Conservation (phyloP, 495 filamentous ascomycete genomes). For the Penicillium fimorum region DNA sequence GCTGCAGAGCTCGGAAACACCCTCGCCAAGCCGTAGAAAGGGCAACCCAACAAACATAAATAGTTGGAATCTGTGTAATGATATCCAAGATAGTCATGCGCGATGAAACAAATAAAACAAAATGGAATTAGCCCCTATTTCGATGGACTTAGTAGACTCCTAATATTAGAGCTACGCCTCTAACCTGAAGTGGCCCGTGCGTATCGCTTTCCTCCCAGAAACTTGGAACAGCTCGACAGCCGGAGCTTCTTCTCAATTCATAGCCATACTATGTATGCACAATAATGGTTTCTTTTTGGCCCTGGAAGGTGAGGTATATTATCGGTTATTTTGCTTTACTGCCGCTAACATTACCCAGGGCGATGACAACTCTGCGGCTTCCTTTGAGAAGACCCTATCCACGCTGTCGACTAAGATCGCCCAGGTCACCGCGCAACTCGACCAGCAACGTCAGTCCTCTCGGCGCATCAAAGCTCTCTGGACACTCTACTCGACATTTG, state of each 20-base stretch:
- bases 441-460: conserved; percentile 64
- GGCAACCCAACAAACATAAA: neutral
- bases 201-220: neutral
- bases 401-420: conserved; percentile 78
- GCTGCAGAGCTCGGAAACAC: conserved; percentile 36
- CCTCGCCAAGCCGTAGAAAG: conserved; percentile 3
- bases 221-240: neutral
- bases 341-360: conserved; percentile 48
- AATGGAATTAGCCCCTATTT: neutral
- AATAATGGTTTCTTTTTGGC: conserved; percentile 81
- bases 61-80: neutral
- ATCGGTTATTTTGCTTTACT: conserved; percentile 3
- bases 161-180: neutral
- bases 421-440: conserved; percentile 65
- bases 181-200: conserved; percentile 5
- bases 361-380: conserved; percentile 80
- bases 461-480: conserved; percentile 81
- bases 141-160: neutral
- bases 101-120: neutral
- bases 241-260: conserved; percentile 1
- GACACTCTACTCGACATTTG: conserved; percentile 86
- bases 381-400: conserved; percentile 87
- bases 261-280: neutral
- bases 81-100: neutral
- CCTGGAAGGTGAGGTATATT: conserved; percentile 58